A percentile compares a stretch with the other conserved stretches of the same genome.
Evolutionary conservation across 768 basidiomycete species (phyloP).

Genomic region (Kwoniella botswanensis): DNA sequence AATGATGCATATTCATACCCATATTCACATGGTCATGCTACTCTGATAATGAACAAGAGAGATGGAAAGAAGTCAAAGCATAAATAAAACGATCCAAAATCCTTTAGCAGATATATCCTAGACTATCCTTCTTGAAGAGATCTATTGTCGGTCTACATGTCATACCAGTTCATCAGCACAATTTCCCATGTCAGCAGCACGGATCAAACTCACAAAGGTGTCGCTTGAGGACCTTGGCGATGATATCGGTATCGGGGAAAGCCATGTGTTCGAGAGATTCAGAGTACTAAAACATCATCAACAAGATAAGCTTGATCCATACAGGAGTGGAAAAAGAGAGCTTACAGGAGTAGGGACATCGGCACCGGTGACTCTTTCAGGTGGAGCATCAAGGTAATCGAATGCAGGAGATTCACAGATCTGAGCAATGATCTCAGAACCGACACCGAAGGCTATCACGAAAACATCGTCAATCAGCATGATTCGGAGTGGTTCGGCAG

Average conservation of each 20-base stretch:
- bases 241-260: slow-evolving; percentile 90
- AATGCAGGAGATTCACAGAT: slow-evolving; percentile 97
- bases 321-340: slow-evolving; percentile 1
- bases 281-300: slow-evolving; percentile 70
- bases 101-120: background rate
- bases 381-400: slow-evolving; percentile 97
- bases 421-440: slow-evolving; percentile 97
- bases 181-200: too few species aligned
- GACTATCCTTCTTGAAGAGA: background rate
- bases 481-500: background rate
- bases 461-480: too few species aligned
- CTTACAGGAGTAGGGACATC: slow-evolving; percentile 92
- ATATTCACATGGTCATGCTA: background rate
- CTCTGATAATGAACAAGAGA: background rate
- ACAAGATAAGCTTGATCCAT: background rate
- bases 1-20: background rate
- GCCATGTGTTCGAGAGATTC: slow-evolving; percentile 83
- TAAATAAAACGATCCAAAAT: background rate
- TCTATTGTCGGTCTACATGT: slow-evolving; percentile 43
- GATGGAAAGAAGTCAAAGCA: background rate
- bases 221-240: slow-evolving; percentile 93
- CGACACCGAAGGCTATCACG: slow-evolving; percentile 80
- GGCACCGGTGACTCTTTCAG: slow-evolving; percentile 96
- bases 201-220: slow-evolving; percentile 58
- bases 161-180: too few species aligned